Percentiles rank a stretch among this genome's conserved stretches.
Evolutionary conservation across 352 stramenopile genomes (phyloP).

Genomic region (Phytopythium oedochilum): DNA sequence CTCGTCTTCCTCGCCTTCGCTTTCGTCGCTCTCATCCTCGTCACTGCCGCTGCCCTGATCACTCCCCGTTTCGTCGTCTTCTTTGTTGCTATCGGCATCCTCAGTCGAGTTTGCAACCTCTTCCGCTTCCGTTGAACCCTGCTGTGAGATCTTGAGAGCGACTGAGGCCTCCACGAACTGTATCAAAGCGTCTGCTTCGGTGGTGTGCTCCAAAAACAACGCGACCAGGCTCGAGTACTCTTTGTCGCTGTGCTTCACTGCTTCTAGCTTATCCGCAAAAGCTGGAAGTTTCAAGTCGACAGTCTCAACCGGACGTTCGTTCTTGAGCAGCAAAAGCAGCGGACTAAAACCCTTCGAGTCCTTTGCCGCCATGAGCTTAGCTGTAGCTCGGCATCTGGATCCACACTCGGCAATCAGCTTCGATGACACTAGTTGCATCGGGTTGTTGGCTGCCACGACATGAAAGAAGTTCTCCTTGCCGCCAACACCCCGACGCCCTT

Average conservation of each 20-base stretch:
- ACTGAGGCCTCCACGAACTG: constrained; percentile 20
- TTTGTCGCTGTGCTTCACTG: constrained; percentile 24
- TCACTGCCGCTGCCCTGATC: constrained; percentile 3
- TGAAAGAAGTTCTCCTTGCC: constrained; percentile 66
- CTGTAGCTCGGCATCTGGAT: constrained; percentile 19
- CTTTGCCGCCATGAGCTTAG: constrained; percentile 43
- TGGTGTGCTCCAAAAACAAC: constrained; percentile 46
- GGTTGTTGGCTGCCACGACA: constrained; percentile 24
- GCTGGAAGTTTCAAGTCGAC: constrained; percentile 8
- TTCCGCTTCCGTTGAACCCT: neutral
- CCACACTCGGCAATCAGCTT: constrained; percentile 34
- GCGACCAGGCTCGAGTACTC: constrained; percentile 41
- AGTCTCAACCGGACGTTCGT: constrained; percentile 16
- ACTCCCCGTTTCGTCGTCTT: constrained; percentile 4
- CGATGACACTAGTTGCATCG: constrained; percentile 13
- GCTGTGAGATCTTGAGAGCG: constrained; percentile 4
- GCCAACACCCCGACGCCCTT: constrained; percentile 9
- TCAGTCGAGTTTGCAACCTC: constrained; percentile 3
- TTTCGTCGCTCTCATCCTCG: constrained; percentile 2
- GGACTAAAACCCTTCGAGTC: constrained; percentile 42
- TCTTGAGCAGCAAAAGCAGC: constrained; percentile 37
- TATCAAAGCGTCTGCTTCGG: constrained; percentile 25
- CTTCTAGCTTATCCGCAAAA: constrained; percentile 25
- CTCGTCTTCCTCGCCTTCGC: neutral
- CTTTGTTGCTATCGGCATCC: constrained; percentile 1